Evolutionary conservation across 805 yeast species (phyloP).

Genomic region (Helenozyma rhizophorensis): DNA sequence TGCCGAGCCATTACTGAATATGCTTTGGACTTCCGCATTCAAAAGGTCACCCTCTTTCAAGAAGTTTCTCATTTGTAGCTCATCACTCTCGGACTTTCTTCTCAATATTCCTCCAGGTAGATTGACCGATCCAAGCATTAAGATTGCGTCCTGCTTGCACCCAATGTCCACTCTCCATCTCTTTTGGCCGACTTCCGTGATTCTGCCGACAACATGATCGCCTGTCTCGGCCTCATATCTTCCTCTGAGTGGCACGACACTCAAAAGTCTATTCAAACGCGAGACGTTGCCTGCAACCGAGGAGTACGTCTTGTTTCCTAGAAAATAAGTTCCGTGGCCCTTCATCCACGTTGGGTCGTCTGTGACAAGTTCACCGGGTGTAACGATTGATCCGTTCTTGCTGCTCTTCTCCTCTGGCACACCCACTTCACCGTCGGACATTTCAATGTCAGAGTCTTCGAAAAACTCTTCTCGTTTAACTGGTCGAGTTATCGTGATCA

Average conservation of each 20-base stretch:
- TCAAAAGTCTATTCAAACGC: slow-evolving; percentile 78
- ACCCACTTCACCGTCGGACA: slow-evolving; percentile 31
- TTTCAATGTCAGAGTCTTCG: slow-evolving; percentile 36
- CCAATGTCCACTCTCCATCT: slow-evolving; percentile 98
- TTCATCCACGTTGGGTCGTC: slow-evolving; percentile 97
- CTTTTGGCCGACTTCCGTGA: slow-evolving; percentile 88
- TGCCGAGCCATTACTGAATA: slow-evolving; percentile 87
- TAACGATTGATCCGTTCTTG: slow-evolving; percentile 49
- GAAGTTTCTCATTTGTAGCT: slow-evolving; percentile 90
- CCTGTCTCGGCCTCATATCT: slow-evolving; percentile 93
- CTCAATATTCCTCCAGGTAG: slow-evolving; percentile 96
- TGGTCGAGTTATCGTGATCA: slow-evolving; percentile 37
- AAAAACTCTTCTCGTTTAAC: slow-evolving; percentile 5
- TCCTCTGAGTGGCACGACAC: slow-evolving; percentile 83
- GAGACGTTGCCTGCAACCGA: slow-evolving; percentile 91
- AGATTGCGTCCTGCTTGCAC: slow-evolving; percentile 85
- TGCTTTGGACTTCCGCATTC: slow-evolving; percentile 92
- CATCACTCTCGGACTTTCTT: slow-evolving; percentile 92
- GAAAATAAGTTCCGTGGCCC: slow-evolving; percentile 92
- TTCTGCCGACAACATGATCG: slow-evolving; percentile 91
- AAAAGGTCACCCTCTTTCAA: slow-evolving; percentile 93
- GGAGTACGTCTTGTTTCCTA: slow-evolving; percentile 72
- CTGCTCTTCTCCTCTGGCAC: slow-evolving; percentile 9
- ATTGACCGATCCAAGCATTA: slow-evolving; percentile 93
- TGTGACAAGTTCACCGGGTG: slow-evolving; percentile 96